Conservation (phyloP, 108 stramenopile genomes). For the Nitzschia sp. region DNA sequence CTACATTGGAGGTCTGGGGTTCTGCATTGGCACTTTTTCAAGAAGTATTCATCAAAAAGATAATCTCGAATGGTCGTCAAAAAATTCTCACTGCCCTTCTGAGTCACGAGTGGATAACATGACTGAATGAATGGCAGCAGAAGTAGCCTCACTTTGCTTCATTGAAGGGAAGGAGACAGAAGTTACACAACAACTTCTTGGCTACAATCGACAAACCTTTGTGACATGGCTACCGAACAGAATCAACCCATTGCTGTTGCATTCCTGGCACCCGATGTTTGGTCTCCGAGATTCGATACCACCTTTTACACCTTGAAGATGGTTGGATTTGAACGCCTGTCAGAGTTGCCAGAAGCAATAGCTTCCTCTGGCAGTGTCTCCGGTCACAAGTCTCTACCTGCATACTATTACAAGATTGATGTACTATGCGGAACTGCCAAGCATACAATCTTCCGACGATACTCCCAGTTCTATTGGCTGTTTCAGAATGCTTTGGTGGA, state of each 20-base stretch:
- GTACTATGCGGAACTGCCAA: slow-evolving; percentile 37
- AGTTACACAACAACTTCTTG: too few relatives aligned
- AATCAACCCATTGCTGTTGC: background rate
- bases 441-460: slow-evolving; percentile 36
- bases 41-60: too few relatives aligned
- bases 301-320: slow-evolving; percentile 38
- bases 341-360: slow-evolving; percentile 6
- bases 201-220: too few relatives aligned
- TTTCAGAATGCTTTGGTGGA: slow-evolving; percentile 18
- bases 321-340: slow-evolving; percentile 12
- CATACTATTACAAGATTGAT: slow-evolving; percentile 49
- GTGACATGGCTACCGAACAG: too few relatives aligned
- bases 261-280: slow-evolving; percentile 39
- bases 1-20: too few relatives aligned
- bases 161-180: too few relatives aligned
- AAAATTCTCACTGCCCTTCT: too few relatives aligned
- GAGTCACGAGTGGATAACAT: too few relatives aligned
- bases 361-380: slow-evolving; percentile 1
- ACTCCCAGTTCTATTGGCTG: slow-evolving; percentile 45
- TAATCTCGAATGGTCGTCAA: too few relatives aligned
- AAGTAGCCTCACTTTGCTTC: too few relatives aligned
- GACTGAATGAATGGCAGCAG: too few relatives aligned
- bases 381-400: slow-evolving; percentile 38
- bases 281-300: slow-evolving; percentile 48
- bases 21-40: too few relatives aligned